Evolutionary conservation across 2,329 filamentous ascomycete genomes (phyloP).

Genomic region (Dendrostoma leiphaemia): DNA sequence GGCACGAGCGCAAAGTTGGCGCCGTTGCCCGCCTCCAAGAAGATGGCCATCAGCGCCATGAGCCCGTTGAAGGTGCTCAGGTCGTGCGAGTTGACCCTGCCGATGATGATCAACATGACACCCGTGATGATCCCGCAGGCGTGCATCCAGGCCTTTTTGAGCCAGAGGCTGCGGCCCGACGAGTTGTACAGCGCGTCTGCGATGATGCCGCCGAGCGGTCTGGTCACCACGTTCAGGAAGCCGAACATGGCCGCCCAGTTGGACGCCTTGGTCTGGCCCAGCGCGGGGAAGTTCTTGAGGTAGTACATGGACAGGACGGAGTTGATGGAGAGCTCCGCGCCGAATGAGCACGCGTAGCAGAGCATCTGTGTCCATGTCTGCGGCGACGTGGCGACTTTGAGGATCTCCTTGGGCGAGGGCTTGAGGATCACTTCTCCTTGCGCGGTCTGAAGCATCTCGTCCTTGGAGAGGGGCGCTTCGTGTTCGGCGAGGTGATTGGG

Average conservation of each 20-base stretch:
- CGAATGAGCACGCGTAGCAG: constrained; percentile 64
- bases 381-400: constrained; percentile 45
- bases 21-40: constrained; percentile 82
- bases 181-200: constrained; percentile 48
- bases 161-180: constrained; percentile 36
- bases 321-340: constrained; percentile 62
- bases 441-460: constrained; percentile 54
- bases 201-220: constrained; percentile 63
- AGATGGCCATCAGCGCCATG: constrained; percentile 73
- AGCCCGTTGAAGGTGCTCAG: constrained; percentile 72
- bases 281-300: constrained; percentile 55
- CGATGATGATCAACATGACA: constrained; percentile 59
- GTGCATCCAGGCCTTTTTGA: constrained; percentile 58
- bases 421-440: constrained; percentile 52
- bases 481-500: constrained; percentile 34
- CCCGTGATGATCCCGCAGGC: constrained; percentile 62
- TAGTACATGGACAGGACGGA: constrained; percentile 58
- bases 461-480: constrained; percentile 45
- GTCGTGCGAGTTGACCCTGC: constrained; percentile 59
- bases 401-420: constrained; percentile 51
- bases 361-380: constrained; percentile 55
- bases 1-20: constrained; percentile 84
- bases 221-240: constrained; percentile 67
- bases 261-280: constrained; percentile 54
- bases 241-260: constrained; percentile 73